These are phyloP conservation scores for Mariannaea elegans DNA, from an alignment of 2,329 filamentous ascomycete species.

Conservation along the genomic window DNA sequence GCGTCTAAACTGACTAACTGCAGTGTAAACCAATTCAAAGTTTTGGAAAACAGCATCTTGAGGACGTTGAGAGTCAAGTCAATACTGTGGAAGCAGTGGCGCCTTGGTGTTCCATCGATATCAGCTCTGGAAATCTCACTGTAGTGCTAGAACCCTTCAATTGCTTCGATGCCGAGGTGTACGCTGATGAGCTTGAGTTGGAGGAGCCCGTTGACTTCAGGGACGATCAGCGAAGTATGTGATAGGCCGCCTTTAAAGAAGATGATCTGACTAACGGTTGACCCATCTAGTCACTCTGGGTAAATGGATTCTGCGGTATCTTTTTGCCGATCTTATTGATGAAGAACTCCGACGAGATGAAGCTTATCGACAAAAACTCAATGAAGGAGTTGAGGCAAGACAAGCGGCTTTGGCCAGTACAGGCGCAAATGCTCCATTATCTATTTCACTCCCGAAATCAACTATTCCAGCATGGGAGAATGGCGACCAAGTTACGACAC, in stretches of 20 bases:
- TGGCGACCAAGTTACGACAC: conserved; percentile 63
- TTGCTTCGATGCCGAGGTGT: conserved; percentile 97
- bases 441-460: conserved; percentile 59
- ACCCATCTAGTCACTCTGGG: conserved; percentile 82
- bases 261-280: conserved; percentile 33
- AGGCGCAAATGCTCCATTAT: conserved; percentile 66
- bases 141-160: conserved; percentile 94
- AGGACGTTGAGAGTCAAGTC: conserved; percentile 87
- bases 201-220: conserved; percentile 81
- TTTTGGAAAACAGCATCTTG: conserved; percentile 94
- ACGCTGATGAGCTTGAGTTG: conserved; percentile 86
- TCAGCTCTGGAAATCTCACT: conserved; percentile 88
- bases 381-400: conserved; percentile 68
- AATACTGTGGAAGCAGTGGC: conserved; percentile 91
- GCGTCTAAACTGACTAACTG: conserved; percentile 18
- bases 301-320: conserved; percentile 93
- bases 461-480: conserved; percentile 48
- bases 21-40: conserved; percentile 87
- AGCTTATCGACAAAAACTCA: conserved; percentile 72
- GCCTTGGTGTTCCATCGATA: conserved; percentile 96
- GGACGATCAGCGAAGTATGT: conserved; percentile 91
- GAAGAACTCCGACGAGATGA: conserved; percentile 89
- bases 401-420: conserved; percentile 54
- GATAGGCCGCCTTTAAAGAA: too few relatives aligned
- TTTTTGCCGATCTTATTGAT: conserved; percentile 89